A percentile compares a stretch with the other conserved stretches of the same genome.
Evolutionary conservation across 2,329 filamentous ascomycete genomes (phyloP).

Genomic region (Aspergillus aculeatinus): DNA sequence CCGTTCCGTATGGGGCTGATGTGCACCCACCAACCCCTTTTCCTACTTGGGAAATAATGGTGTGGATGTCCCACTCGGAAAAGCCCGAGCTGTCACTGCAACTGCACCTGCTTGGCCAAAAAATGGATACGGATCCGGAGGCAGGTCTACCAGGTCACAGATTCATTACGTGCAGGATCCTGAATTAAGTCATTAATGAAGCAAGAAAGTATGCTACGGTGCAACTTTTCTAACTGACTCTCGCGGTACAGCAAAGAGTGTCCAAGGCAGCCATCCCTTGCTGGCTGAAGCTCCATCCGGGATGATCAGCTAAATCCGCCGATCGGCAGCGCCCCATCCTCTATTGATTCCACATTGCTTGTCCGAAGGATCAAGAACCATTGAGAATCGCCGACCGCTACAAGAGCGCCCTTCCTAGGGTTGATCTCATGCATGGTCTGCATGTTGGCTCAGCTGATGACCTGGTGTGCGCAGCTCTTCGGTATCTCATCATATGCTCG

Average conservation of each 20-base stretch:
- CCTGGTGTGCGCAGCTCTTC: not conserved
- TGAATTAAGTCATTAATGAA: not conserved
- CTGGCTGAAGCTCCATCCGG: not conserved
- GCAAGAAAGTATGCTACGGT: not conserved
- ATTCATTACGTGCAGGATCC: too few species aligned
- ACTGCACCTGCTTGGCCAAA: too few species aligned
- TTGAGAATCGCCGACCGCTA: constrained; percentile 4
- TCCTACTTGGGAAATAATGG: too few species aligned
- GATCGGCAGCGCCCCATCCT: constrained; percentile 13
- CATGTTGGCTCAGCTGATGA: not conserved
- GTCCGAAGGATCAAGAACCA: constrained; percentile 12
- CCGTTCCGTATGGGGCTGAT: too few species aligned
- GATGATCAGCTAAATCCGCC: not conserved
- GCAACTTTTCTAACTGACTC: not conserved
- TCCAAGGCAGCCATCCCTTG: not conserved
- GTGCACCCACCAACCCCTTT: too few species aligned
- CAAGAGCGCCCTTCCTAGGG: constrained; percentile 1
- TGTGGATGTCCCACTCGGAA: too few species aligned
- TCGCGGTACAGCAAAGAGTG: not conserved
- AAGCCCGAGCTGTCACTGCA: too few species aligned
- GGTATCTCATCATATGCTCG: not conserved
- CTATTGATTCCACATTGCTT: constrained; percentile 11
- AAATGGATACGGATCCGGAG: too few species aligned
- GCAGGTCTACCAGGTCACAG: too few species aligned
- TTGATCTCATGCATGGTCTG: constrained; percentile 14